Evolutionary conservation across 1,284 basidiomycete genomes (phyloP).

Genomic region (Melanopsichium pennsylvanicum): DNA sequence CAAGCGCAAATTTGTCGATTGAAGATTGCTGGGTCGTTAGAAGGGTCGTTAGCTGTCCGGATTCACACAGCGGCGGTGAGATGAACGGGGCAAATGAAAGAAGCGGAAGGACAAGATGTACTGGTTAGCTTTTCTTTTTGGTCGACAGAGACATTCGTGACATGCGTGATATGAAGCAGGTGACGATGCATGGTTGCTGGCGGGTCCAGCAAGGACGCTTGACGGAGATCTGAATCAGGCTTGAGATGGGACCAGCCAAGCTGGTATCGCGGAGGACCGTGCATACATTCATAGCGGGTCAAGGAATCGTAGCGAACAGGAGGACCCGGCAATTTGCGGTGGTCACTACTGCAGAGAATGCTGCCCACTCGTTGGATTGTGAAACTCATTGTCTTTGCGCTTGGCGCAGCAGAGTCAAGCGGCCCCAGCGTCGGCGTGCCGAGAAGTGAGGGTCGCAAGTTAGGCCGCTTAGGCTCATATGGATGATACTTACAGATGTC

Average conservation of each 20-base stretch:
- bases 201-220: constrained; percentile 10
- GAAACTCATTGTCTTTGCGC: too few species aligned
- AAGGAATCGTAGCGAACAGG: constrained; percentile 8
- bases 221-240: constrained; percentile 8
- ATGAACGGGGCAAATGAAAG: constrained; percentile 14
- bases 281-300: constrained; percentile 17
- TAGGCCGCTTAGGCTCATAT: not conserved
- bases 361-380: not conserved
- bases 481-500: constrained; percentile 28
- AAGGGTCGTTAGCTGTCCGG: constrained; percentile 32
- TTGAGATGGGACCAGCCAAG: too few species aligned
- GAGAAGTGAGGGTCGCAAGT: constrained; percentile 1
- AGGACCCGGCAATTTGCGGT: too few species aligned
- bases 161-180: constrained; percentile 8
- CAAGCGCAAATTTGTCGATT: not conserved
- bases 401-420: too few species aligned
- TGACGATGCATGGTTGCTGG: constrained; percentile 1
- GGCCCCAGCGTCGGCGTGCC: constrained; percentile 6
- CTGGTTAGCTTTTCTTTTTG: constrained; percentile 6
- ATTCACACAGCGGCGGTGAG: not conserved
- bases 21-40: constrained; percentile 29
- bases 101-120: not conserved
- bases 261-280: constrained; percentile 1
- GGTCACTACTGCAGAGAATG: not conserved
- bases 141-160: constrained; percentile 1